These are phyloP conservation scores for Eutrema heterophyllum DNA, from an alignment of 345 rosid species.

Conservation along the genomic window DNA sequence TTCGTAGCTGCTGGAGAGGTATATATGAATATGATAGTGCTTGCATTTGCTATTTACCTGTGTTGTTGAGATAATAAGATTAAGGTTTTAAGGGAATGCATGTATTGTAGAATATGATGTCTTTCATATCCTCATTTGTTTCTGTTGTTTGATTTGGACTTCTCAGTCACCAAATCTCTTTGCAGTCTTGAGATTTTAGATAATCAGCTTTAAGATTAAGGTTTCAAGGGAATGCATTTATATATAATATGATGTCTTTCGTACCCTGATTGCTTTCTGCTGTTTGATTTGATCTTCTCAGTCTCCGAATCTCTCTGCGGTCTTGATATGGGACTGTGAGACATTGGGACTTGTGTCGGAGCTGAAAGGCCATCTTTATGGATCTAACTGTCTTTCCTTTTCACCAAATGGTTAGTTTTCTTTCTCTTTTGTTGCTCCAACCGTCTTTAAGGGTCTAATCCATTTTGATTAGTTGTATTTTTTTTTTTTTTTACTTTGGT, in stretches of 20 bases:
- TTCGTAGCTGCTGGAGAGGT: conserved; percentile 83
- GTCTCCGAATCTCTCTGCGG: conserved; percentile 74
- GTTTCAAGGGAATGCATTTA: neutral
- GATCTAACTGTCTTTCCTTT: conserved; percentile 74
- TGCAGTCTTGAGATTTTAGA: too few relatives aligned
- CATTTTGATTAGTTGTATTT: neutral
- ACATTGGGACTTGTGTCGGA: conserved; percentile 51
- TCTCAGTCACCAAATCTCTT: too few relatives aligned
- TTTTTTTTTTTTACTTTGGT: neutral
- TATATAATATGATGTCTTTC: neutral
- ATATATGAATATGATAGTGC: neutral
- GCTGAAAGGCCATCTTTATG: conserved; percentile 68
- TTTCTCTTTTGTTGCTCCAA: too few relatives aligned
- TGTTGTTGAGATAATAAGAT: neutral
- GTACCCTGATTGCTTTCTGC: neutral
- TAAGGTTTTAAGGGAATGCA: too few relatives aligned
- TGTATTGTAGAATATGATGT: too few relatives aligned
- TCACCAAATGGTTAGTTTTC: conserved; percentile 66
- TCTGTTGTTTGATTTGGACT: too few relatives aligned
- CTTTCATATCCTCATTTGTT: too few relatives aligned
- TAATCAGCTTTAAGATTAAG: too few relatives aligned
- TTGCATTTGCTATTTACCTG: neutral
- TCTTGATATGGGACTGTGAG: conserved; percentile 63
- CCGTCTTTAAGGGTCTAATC: neutral
- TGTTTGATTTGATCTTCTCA: conserved; percentile 39